Base-by-base conservation (phyloP, 225 moss, liverwort and hornwort genomes). In the Sphagnum tenellum region DNA sequence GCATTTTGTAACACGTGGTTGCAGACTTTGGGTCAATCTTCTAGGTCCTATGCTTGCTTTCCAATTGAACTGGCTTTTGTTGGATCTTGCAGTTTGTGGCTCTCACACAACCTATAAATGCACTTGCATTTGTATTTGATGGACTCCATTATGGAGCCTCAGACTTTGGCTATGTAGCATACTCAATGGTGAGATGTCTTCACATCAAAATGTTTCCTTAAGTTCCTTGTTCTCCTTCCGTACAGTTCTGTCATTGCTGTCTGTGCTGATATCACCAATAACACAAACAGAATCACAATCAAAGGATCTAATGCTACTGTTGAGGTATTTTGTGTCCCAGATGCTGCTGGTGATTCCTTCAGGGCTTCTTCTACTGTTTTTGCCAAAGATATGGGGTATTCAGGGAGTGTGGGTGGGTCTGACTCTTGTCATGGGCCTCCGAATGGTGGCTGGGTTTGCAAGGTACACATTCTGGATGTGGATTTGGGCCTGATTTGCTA, bases 71-170 rank as follows among this genome's bases (percentile, higher is more conserved):
- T 29, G 29, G 29, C 29, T 29, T 29, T 29, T 29, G 1, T 29
- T 29, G 29, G 29, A 52, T 52, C 52, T 52, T 85, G 81, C 80
- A 95, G 95, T 89, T 95, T 71, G 89, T 92, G 50, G 81, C 84
- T 48, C 50, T 75, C 49, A 89, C 95, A 45, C 95, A 95, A 68
- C 95, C 95, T n/a, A 88, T 95, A 75, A 95, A 95, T 64, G 87
- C 95, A 9, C 65, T 95, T 66, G 95, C 95, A 46, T 95, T 95
- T 74, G 95, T 92, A 63, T 92, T 95, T 55, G 95, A 95, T 74
- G 95, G 95, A 49, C 80, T 95, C 14, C 86, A 88, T 74, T 95
- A 89, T 57, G 95, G 95, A 79, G 89, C 84, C 9, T 78, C 86
- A 2, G 95, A 95, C 76, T 95, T 89, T 50, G 77, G 71, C 12